These are phyloP conservation scores for Zychaea mexicana DNA, from an alignment of 371 early-diverging fungal genomes.

Conservation along the genomic window DNA sequence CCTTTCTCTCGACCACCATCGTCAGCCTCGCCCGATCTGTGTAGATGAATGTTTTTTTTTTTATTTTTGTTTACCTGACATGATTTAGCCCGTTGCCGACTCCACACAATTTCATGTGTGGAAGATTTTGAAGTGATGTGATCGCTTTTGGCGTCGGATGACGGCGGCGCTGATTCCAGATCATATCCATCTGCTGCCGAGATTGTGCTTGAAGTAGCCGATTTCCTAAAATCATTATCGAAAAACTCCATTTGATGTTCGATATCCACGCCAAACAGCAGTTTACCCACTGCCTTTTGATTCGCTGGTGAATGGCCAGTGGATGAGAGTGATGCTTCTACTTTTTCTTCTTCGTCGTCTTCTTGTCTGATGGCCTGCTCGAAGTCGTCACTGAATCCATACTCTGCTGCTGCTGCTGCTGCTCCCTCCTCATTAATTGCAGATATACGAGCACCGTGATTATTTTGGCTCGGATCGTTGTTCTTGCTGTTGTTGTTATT, in stretches of 20 bases:
- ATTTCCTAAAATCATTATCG: constrained; percentile 19
- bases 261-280: constrained; percentile 35
- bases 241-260: constrained; percentile 27
- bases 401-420: neutral
- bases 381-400: constrained; percentile 19
- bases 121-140: constrained; percentile 15
- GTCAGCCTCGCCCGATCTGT: neutral
- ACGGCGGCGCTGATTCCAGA: neutral
- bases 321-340: too few relatives aligned
- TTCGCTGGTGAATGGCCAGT: too few relatives aligned
- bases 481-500: neutral
- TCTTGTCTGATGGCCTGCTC: constrained; percentile 12
- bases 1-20: too few relatives aligned
- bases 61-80: constrained; percentile 35
- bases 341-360: neutral
- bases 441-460: neutral
- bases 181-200: constrained; percentile 5
- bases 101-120: constrained; percentile 20
- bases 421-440: constrained; percentile 12
- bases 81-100: constrained; percentile 36
- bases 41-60: neutral
- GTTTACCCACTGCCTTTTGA: constrained; percentile 24
- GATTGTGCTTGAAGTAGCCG: constrained; percentile 19
- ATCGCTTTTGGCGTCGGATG: constrained; percentile 32
- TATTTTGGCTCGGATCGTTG: neutral